Evolutionary conservation across 371 early-diverging fungal genomes (phyloP).

Genomic region (Mortierella sp.): DNA sequence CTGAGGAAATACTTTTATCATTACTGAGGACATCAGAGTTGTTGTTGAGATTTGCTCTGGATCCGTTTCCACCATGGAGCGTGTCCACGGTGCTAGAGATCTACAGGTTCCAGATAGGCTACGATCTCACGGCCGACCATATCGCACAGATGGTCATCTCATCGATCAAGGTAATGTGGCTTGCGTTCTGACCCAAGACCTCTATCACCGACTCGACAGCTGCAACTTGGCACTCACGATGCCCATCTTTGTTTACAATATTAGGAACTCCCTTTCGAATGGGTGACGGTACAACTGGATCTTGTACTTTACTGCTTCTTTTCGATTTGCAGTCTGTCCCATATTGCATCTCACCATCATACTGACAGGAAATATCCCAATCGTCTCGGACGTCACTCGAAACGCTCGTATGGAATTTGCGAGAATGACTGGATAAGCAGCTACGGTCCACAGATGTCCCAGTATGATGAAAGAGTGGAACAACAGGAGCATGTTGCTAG

Average conservation of each 20-base stretch:
- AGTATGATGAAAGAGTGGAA: neutral
- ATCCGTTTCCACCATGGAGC: conserved; percentile 11
- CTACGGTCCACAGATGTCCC: conserved; percentile 1
- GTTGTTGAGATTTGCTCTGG: conserved; percentile 27
- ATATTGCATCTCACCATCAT: conserved; percentile 7
- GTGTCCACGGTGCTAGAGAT: neutral
- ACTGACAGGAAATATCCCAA: conserved; percentile 1
- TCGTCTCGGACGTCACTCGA: neutral
- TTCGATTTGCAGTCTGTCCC: conserved; percentile 18
- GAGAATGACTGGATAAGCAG: neutral
- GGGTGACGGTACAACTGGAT: conserved; percentile 11
- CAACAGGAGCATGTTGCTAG: conserved; percentile 10
- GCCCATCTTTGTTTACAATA: neutral
- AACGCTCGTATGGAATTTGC: neutral
- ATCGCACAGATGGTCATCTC: conserved; percentile 26
- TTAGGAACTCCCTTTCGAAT: conserved; percentile 8
- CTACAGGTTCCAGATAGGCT: conserved; percentile 20
- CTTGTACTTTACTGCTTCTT: conserved; percentile 32
- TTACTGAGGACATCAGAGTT: conserved; percentile 16
- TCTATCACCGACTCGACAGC: neutral
- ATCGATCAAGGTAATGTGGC: conserved; percentile 25
- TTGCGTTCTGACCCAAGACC: neutral
- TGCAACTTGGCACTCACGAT: neutral
- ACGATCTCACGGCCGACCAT: conserved; percentile 33
- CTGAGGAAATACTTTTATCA: conserved; percentile 3